These are phyloP conservation scores for Trematosphaeria pertusa DNA, from an alignment of 2,329 filamentous ascomycete genomes.

Conservation along the genomic window DNA sequence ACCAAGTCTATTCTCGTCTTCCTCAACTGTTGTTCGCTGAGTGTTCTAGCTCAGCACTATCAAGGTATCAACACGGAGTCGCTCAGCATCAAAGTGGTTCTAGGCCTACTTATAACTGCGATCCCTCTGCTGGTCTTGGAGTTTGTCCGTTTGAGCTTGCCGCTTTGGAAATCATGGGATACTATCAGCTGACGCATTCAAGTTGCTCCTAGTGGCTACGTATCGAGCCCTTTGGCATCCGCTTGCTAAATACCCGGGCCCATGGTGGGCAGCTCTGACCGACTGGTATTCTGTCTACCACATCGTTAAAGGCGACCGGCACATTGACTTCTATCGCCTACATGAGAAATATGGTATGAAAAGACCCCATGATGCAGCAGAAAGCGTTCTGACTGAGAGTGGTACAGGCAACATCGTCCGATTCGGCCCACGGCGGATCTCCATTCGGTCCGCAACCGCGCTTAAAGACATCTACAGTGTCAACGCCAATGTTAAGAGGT, in stretches of 20 bases:
- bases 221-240: conserved; percentile 28
- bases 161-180: no score
- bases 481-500: conserved; percentile 10
- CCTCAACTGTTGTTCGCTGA: not conserved
- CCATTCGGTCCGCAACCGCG: conserved; percentile 4
- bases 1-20: not conserved
- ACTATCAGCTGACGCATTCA: not conserved
- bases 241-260: conserved; percentile 43
- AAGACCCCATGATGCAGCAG: not conserved
- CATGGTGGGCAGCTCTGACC: conserved; percentile 25
- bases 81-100: no score
- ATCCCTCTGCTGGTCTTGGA: no score
- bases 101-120: no score
- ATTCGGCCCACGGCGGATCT: conserved; percentile 15
- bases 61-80: not conserved
- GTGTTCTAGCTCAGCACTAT: not conserved
- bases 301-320: conserved; percentile 33
- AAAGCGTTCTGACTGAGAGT: not conserved
- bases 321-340: conserved; percentile 62
- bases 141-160: no score
- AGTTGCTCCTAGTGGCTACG: conserved; percentile 2
- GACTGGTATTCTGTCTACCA: conserved; percentile 58
- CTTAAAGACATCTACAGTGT: conserved; percentile 13
- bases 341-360: conserved; percentile 62
- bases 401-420: conserved; percentile 8